Evolutionary conservation across 1,284 basidiomycete genomes (phyloP), one percentile per base, ranked within the genome.

Genomic region (Lentinula novae-zelandiae): DNA sequence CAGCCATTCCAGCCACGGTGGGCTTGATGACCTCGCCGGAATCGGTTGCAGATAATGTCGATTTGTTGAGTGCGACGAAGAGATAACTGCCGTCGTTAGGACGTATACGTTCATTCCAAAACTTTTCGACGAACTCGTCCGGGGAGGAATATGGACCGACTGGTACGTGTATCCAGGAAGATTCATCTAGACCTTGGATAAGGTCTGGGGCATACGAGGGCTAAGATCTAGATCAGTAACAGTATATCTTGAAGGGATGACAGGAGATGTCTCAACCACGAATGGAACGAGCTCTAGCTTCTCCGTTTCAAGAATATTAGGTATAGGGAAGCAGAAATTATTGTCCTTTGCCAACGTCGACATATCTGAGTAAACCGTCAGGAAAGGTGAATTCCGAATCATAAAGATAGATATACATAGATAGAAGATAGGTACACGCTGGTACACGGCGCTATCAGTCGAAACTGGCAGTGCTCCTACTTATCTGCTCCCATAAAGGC

Each of bases 1-100:
- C 77, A 34, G 82, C 73, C 27, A 76, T 68, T 0, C 82, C 83
- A 9, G 82, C 82, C 13, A 53, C 15, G 9, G 55, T 22, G 22
- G 38, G 53, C 17, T 20, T 46, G 44, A 12, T 9, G 36, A 38
- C 12, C 12, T 17, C 13, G 40, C 7, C 15, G 15, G 15, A 42
- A 15, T 42, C 17, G 15, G 2, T 15, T 15, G 36, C 9, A 42
- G 13, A 15, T 50, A 17, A 17, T 17, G 17, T 17, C 17, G 49
- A 15, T 52, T 33, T 52, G 50, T 27, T 13, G 3, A 52, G 15
- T 5, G 50, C 20, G 15, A 33, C 22, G 31, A 52, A 52, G 15
- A 15, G 40, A 42, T 42, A 42, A 42, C 15, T 42, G 15, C 40
- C 40, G 40, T 13, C 5, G 15, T 42, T 42, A 22, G 54, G 17